These are phyloP conservation scores for Phalaenopsis hybrid DNA, from an alignment of 116 monocot species.

Conservation along the genomic window DNA sequence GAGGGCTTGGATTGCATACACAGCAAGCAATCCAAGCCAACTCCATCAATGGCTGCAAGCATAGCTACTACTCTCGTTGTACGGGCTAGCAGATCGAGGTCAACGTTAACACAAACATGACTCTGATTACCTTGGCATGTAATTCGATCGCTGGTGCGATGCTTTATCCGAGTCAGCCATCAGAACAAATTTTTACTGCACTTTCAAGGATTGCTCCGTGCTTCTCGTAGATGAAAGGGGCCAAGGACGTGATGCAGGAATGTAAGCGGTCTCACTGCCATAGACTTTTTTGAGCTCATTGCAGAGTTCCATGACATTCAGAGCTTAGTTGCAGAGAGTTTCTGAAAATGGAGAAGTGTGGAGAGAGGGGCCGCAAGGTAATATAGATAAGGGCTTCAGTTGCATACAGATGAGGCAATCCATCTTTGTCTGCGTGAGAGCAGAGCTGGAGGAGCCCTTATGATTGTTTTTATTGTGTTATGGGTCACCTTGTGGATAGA, in stretches of 20 bases:
- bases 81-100: too few species aligned
- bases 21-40: too few species aligned
- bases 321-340: constrained; percentile 12
- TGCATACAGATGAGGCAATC: constrained; percentile 63
- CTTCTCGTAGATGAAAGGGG: constrained; percentile 36
- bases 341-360: neutral
- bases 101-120: too few species aligned
- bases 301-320: constrained; percentile 21
- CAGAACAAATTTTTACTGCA: constrained; percentile 47
- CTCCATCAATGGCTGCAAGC: too few species aligned
- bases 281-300: constrained; percentile 22
- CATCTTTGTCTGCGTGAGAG: neutral
- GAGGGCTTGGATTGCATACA: constrained; percentile 10
- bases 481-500: neutral
- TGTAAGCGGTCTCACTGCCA: constrained; percentile 38
- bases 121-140: constrained; percentile 14
- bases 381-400: neutral
- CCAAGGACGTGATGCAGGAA: constrained; percentile 12
- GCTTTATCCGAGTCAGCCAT: constrained; percentile 28
- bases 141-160: constrained; percentile 42
- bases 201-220: constrained; percentile 65
- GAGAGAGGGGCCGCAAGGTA: neutral
- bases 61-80: too few species aligned
- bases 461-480: neutral
- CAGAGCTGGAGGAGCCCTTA: neutral